These are phyloP conservation scores for Aphanocladium album DNA, from an alignment of 2,329 filamentous ascomycete species.

Conservation along the genomic window DNA sequence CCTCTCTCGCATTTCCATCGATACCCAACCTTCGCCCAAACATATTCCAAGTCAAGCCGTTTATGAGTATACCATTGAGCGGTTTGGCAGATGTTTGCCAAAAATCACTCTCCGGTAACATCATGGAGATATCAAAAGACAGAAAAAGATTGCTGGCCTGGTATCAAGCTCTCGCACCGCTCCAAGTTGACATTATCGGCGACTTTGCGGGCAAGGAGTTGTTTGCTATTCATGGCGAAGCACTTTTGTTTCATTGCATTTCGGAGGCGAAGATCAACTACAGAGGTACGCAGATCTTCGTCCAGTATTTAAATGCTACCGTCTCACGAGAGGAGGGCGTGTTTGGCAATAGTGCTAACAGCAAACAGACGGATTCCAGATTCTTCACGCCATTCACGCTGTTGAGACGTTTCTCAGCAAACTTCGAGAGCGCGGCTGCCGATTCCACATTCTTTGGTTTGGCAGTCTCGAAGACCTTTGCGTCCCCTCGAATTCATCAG, in stretches of 20 bases:
- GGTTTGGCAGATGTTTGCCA: background rate
- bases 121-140: background rate
- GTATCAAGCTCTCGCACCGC: slow-evolving; percentile 18
- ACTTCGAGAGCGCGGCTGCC: slow-evolving; percentile 58
- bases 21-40: background rate
- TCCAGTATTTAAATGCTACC: background rate
- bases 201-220: slow-evolving; percentile 71
- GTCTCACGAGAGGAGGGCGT: too few relatives aligned
- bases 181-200: slow-evolving; percentile 61
- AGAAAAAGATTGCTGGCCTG: slow-evolving; percentile 6
- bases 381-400: slow-evolving; percentile 65
- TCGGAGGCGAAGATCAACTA: slow-evolving; percentile 61
- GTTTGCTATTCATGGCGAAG: slow-evolving; percentile 70
- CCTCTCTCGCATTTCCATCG: background rate
- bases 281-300: slow-evolving; percentile 30
- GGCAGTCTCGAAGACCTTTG: slow-evolving; percentile 50
- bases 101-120: background rate
- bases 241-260: slow-evolving; percentile 61
- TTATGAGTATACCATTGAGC: background rate
- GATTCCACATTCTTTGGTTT: slow-evolving; percentile 69
- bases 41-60: background rate
- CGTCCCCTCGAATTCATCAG: slow-evolving; percentile 34
- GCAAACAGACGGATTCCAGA: slow-evolving; percentile 55
- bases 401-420: slow-evolving; percentile 61
- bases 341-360: background rate